Conservation (phyloP, 2,329 filamentous ascomycete genomes). For the Domatiomyces globalis region DNA sequence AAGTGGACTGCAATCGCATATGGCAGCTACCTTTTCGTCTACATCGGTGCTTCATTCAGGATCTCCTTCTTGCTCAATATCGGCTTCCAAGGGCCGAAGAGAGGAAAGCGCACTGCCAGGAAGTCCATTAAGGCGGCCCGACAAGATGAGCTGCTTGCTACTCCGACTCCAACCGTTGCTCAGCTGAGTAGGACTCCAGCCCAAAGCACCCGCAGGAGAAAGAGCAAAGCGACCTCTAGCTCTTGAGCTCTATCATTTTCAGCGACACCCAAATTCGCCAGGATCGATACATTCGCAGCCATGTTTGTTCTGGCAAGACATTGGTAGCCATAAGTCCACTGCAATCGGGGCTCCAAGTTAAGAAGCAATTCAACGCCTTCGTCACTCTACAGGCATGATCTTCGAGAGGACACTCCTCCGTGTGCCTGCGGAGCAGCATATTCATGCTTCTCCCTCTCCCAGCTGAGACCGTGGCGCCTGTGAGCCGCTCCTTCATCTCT, state of each 20-base stretch:
- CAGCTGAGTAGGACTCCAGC: not conserved
- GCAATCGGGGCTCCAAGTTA: no score
- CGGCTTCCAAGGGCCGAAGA: not conserved
- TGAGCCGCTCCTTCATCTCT: no score
- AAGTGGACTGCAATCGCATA: conserved; percentile 54
- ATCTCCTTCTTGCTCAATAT: not conserved
- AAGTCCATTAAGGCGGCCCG: not conserved
- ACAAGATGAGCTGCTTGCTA: not conserved
- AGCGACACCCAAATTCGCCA: not conserved
- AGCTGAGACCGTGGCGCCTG: no score
- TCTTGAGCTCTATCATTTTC: not conserved
- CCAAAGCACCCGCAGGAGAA: not conserved
- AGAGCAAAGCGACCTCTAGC: not conserved
- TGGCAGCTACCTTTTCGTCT: conserved; percentile 59
- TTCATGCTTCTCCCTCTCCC: no score
- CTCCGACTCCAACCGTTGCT: not conserved
- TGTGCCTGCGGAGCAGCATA: no score
- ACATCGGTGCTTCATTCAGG: conserved; percentile 43
- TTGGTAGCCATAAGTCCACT: no score
- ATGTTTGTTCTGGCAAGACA: not conserved
- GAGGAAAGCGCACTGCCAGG: not conserved
- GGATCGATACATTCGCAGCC: not conserved
- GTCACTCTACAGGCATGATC: no score
- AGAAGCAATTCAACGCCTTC: no score
- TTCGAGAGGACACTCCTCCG: no score